Base-by-base conservation (phyloP, 2,329 filamentous ascomycete species). In the Aureobasidium subglaciale region DNA sequence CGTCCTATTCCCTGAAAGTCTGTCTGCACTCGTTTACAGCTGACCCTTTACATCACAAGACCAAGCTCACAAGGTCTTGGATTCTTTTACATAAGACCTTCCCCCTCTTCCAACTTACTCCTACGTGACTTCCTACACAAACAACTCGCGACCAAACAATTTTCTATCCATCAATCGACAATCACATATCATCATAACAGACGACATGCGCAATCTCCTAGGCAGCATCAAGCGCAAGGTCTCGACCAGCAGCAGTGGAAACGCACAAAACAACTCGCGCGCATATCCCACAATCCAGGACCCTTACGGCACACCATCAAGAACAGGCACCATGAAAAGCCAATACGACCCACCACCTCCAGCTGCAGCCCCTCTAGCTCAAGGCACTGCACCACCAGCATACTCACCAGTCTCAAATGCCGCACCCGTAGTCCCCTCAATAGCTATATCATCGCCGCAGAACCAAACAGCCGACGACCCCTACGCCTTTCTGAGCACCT, bases 401-500 rank as follows among this genome's bases (percentile, higher is more conserved):
- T 75, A 77, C 43, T 67, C 72, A 13, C 70, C 75, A 46, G 70
- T 73, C 42, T 65, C 73, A 6, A 74, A 76, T 54, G 68, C 70
- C 10, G 67, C 63, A 3, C 61, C 66, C 54, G 18, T n/a, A n/a
- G n/a, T 30, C 37, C 58, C 68, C 34, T 66, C 65, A 20, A 59
- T 64, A 43, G 59, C 64, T 43, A 38, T 59, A 27, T 56, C 62
- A 16, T 40, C 56, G 41, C 34, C 58, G 34, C 34, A 60, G 2
- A 34, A 57, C 40, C 46, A 61, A 8, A 58, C 68, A 8, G 70
- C 72, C 20, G 84, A 90, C 62, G 85, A 90, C 63, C 80, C 78
- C 2, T 93, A 88, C 67, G 79, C 83, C 2, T 95, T 95, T 67
- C 82, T 97, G 5, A 69, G 73, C 38, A 78, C 78, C 15, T 96